These are phyloP conservation scores for Phyllosticta citribraziliensis DNA, from an alignment of 2,329 filamentous ascomycete genomes.

Conservation along the genomic window DNA sequence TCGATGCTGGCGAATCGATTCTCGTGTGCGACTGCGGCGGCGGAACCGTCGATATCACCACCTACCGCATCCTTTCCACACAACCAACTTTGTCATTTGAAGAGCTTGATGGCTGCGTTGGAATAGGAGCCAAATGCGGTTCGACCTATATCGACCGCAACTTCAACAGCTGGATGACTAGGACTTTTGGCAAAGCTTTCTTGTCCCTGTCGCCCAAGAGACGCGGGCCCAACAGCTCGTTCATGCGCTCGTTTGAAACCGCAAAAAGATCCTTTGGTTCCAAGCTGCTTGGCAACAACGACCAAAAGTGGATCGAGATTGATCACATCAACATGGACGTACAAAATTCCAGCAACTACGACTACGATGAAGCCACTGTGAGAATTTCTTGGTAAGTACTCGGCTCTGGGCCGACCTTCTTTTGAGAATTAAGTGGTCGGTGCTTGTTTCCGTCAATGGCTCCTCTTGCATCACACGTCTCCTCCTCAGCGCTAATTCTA, in stretches of 20 bases:
- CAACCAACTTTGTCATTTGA: slow-evolving; percentile 62
- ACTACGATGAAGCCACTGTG: not conserved
- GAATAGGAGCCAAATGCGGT: slow-evolving; percentile 67
- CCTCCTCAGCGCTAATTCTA: not conserved
- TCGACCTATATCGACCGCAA: slow-evolving; percentile 74
- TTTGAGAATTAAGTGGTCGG: no score
- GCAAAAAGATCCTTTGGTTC: slow-evolving; percentile 22
- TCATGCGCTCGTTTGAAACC: slow-evolving; percentile 27
- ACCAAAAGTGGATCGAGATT: no score
- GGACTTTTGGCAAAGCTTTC: slow-evolving; percentile 59
- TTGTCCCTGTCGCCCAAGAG: slow-evolving; percentile 65
- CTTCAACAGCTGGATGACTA: slow-evolving; percentile 61
- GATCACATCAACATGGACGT: slow-evolving; percentile 67
- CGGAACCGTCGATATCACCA: slow-evolving; percentile 64
- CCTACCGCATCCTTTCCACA: slow-evolving; percentile 67
- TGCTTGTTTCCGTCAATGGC: no score
- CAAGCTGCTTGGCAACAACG: not conserved
- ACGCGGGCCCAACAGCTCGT: slow-evolving; percentile 55
- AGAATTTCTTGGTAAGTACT: slow-evolving; percentile 1
- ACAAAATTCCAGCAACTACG: no score
- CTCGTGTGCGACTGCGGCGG: slow-evolving; percentile 49
- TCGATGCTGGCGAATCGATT: slow-evolving; percentile 56
- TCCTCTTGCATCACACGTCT: not conserved
- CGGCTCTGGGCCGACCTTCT: no score
- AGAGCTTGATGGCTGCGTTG: slow-evolving; percentile 40